A percentile compares a stretch with the other conserved stretches of the same genome.
Evolutionary conservation across 139 green algal species (phyloP).

Genomic region (Haematococcus lacustris): DNA sequence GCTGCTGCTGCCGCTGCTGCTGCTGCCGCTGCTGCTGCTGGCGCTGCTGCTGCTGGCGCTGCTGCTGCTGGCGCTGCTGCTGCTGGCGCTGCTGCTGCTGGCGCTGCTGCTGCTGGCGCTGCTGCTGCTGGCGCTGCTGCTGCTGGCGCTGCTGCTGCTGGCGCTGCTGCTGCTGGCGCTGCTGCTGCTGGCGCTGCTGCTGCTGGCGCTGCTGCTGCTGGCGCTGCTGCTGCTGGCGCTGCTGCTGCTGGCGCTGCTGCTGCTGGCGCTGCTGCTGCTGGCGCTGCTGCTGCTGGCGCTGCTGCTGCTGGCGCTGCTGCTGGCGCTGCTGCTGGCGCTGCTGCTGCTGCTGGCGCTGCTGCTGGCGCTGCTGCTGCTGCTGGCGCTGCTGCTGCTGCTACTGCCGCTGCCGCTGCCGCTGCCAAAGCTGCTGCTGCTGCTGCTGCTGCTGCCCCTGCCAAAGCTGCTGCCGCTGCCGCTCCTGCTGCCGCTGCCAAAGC

Average conservation of each 20-base stretch:
- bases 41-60: background rate
- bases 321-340: background rate
- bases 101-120: background rate
- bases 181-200: background rate
- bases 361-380: background rate
- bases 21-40: conserved; percentile 1
- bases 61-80: conserved; percentile 1
- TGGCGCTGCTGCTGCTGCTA: background rate
- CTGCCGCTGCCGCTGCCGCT: background rate
- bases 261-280: background rate
- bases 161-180: background rate
- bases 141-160: background rate
- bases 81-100: conserved; percentile 8
- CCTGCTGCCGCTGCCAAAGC: no score
- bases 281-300: background rate
- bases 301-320: conserved; percentile 3
- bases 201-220: background rate
- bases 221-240: background rate
- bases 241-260: background rate
- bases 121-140: conserved; percentile 2
- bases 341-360: conserved; percentile 3
- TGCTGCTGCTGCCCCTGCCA: no score
- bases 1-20: background rate
- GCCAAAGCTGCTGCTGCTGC: no score
- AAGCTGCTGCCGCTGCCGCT: no score